phyloP scores from a whole-genome alignment of 441 rosid genomes.

The Populus tomentosa region DNA sequence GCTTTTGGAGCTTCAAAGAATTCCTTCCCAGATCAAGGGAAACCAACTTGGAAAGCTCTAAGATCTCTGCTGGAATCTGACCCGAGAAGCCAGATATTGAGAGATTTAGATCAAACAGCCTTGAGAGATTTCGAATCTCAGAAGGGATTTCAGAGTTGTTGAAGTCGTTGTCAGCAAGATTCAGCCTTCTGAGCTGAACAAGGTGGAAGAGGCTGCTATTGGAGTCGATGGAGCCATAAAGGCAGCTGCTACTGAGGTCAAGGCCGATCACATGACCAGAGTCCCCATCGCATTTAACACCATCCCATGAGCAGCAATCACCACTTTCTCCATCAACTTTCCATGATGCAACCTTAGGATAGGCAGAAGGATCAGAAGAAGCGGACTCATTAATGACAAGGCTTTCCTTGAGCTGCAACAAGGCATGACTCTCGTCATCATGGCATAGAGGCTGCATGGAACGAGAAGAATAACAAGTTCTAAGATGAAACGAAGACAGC shows the following conservation, averaged over 20 bases:
- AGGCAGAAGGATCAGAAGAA: neutral
- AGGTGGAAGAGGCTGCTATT: constrained; percentile 25
- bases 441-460: constrained; percentile 9
- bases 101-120: constrained; percentile 14
- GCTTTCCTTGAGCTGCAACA: constrained; percentile 27
- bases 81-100: accelerated
- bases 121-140: neutral
- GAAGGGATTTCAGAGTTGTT: constrained; percentile 7
- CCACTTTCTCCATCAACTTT: neutral
- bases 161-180: constrained; percentile 19
- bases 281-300: constrained; percentile 21
- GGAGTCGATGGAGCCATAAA: constrained; percentile 20
- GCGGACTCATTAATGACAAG: neutral
- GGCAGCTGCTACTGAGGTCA: constrained; percentile 18
- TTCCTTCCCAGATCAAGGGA: constrained; percentile 5
- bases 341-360: constrained; percentile 21
- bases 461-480: neutral
- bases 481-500: neutral
- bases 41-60: constrained; percentile 11
- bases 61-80: neutral
- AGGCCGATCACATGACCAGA: constrained; percentile 25
- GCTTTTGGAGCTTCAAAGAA: neutral
- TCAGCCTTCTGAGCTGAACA: constrained; percentile 13
- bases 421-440: constrained; percentile 17
- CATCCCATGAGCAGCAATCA: constrained; percentile 34